phyloP scores from a whole-genome alignment of 1,139 yeast genomes.

The Suhomyces ambrosiae region DNA sequence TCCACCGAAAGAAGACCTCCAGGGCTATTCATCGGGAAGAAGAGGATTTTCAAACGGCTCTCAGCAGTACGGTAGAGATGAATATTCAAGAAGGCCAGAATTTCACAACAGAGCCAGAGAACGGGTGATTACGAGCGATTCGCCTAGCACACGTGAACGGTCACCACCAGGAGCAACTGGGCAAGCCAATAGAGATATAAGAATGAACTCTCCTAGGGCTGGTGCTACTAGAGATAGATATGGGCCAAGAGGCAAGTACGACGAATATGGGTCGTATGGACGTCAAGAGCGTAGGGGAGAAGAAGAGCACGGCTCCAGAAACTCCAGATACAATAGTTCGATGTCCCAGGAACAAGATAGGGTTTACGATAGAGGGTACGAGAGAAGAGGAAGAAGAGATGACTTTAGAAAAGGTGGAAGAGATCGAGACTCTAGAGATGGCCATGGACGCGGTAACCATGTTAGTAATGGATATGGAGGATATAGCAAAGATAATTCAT shows the following conservation, averaged over 20 bases:
- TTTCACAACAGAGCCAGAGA: conserved; percentile 16
- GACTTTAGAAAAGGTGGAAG: conserved; percentile 1
- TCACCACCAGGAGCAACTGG: no score
- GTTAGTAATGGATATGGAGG: not conserved
- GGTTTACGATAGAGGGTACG: conserved; percentile 1
- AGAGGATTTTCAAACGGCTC: conserved; percentile 7
- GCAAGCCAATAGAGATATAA: no score
- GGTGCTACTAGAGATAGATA: no score
- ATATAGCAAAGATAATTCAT: conserved; percentile 1
- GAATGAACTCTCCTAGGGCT: no score
- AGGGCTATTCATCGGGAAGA: conserved; percentile 14
- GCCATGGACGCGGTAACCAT: not conserved
- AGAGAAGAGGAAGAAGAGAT: conserved; percentile 7
- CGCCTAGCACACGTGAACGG: no score
- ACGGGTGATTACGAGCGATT: no score
- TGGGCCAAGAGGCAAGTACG: conserved; percentile 10
- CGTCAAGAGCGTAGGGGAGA: not conserved
- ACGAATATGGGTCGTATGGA: conserved; percentile 8
- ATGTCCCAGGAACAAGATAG: not conserved
- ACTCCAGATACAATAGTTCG: not conserved
- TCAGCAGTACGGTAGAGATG: conserved; percentile 4
- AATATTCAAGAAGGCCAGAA: conserved; percentile 11
- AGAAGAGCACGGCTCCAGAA: not conserved
- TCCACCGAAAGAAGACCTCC: conserved; percentile 14
- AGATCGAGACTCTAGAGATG: not conserved